These are phyloP conservation scores for Ascocoryne sarcoides DNA, from an alignment of 2,329 filamentous ascomycete genomes.

Conservation along the genomic window DNA sequence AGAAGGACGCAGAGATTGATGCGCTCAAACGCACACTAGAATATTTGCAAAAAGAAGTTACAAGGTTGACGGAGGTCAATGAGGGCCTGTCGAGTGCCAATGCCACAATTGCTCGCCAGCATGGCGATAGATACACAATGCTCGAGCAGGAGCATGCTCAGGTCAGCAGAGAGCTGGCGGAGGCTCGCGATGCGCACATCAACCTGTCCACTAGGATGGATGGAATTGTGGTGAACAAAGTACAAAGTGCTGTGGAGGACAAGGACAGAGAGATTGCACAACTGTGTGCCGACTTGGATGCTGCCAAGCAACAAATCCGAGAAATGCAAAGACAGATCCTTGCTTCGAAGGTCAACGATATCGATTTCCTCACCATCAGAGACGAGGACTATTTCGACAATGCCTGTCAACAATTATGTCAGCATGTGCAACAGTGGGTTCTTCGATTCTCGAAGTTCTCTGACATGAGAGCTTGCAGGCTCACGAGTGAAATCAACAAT, in stretches of 20 bases:
- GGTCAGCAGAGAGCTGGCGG: constrained; percentile 59
- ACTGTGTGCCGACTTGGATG: constrained; percentile 67
- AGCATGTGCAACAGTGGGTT: constrained; percentile 96
- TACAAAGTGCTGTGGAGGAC: constrained; percentile 40
- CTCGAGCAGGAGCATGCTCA: constrained; percentile 60
- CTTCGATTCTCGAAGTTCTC: constrained; percentile 97
- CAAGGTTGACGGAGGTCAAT: constrained; percentile 74
- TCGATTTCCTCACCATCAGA: constrained; percentile 65
- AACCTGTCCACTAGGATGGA: constrained; percentile 56
- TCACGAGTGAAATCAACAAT: constrained; percentile 76
- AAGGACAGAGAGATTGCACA: constrained; percentile 68
- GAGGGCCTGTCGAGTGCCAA: constrained; percentile 71
- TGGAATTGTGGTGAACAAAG: constrained; percentile 50
- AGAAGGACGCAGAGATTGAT: constrained; percentile 82
- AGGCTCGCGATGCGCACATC: constrained; percentile 54
- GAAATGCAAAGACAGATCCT: constrained; percentile 51
- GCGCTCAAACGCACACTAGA: constrained; percentile 70
- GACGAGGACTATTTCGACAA: constrained; percentile 95
- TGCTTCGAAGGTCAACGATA: constrained; percentile 50
- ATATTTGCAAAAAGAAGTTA: constrained; percentile 73
- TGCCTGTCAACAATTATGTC: constrained; percentile 88
- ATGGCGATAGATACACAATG: constrained; percentile 59
- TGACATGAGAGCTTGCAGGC: constrained; percentile 77
- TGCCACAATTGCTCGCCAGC: constrained; percentile 63
- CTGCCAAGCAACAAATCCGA: constrained; percentile 55